A percentile compares a stretch with the other conserved stretches of the same genome.
These are phyloP conservation scores for Fibroporia radiculosa DNA, from an alignment of 768 basidiomycete genomes.

Conservation along the genomic window DNA sequence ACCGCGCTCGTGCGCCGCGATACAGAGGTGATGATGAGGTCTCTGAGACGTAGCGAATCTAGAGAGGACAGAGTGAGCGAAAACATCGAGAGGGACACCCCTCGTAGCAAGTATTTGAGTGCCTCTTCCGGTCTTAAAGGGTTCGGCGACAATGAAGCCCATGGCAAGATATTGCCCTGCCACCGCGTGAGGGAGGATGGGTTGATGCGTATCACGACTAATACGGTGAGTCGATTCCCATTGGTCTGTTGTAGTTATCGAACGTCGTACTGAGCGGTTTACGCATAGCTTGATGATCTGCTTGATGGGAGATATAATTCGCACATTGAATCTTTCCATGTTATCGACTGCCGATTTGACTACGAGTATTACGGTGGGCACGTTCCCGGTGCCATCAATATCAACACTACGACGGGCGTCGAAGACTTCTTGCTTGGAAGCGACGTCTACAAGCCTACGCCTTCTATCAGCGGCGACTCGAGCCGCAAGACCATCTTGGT, in stretches of 20 bases:
- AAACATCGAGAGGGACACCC: constrained; percentile 19
- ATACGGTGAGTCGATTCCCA: constrained; percentile 53
- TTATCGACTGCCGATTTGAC: constrained; percentile 97
- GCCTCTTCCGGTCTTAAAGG: constrained; percentile 63
- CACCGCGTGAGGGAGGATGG: constrained; percentile 93
- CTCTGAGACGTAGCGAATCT: constrained; percentile 12
- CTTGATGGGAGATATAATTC: constrained; percentile 67
- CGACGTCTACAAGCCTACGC: constrained; percentile 46
- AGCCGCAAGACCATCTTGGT: constrained; percentile 77
- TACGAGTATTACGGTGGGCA: constrained; percentile 96
- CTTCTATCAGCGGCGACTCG: constrained; percentile 68
- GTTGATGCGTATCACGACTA: constrained; percentile 76
- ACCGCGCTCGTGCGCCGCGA: constrained; percentile 39
- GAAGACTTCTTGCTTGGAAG: constrained; percentile 73
- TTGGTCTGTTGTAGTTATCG: background rate
- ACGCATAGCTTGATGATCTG: constrained; percentile 61
- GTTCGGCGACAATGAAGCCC: constrained; percentile 88
- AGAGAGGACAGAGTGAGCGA: constrained; percentile 11
- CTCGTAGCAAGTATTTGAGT: constrained; percentile 23
- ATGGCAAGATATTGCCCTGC: constrained; percentile 92
- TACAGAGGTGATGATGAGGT: constrained; percentile 33
- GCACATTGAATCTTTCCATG: constrained; percentile 58
- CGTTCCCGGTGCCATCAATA: constrained; percentile 84
- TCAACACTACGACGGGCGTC: constrained; percentile 72
- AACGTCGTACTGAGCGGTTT: constrained; percentile 5